phyloP scores from a whole-genome alignment of 495 filamentous ascomycete genomes.

The Trichoderma orchidacearum region DNA sequence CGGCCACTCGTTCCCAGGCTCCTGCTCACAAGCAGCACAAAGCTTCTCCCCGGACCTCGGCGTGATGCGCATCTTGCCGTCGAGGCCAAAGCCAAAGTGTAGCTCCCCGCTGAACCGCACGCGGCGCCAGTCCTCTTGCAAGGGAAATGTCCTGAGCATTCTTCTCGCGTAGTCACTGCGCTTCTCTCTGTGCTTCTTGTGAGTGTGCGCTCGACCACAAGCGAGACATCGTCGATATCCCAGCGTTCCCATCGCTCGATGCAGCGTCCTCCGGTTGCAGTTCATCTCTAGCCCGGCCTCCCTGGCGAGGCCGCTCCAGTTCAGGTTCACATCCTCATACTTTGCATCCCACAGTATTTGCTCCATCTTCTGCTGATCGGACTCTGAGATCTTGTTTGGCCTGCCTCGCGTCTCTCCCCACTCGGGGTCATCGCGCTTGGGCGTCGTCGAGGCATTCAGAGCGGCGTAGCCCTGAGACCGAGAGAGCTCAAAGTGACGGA shows the following conservation, averaged over 20 bases:
- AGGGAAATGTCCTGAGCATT: neutral
- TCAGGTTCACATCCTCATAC: conserved; percentile 1
- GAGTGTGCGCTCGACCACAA: neutral
- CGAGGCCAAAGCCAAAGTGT: conserved; percentile 2
- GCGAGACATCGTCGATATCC: neutral
- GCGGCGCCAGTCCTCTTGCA: neutral
- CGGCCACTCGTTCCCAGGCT: neutral
- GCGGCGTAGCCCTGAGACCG: conserved; percentile 3
- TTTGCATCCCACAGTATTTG: conserved; percentile 1
- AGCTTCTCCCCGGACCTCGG: neutral
- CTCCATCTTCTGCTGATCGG: conserved; percentile 2
- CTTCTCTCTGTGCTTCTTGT: conserved; percentile 1
- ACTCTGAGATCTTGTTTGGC: neutral
- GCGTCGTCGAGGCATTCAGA: neutral
- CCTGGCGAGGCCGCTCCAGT: conserved; percentile 1
- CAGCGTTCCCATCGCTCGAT: neutral
- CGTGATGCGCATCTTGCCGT: conserved; percentile 1
- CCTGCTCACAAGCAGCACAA: neutral
- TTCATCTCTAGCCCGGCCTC: neutral
- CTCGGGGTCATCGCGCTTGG: neutral
- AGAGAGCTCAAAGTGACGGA: conserved; percentile 1
- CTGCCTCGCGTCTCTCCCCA: conserved; percentile 2
- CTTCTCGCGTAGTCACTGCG: neutral
- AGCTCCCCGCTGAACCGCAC: conserved; percentile 5
- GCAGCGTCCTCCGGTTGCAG: conserved; percentile 3